Conservation (phyloP, 768 basidiomycete genomes). For the Mycena crocata region DNA sequence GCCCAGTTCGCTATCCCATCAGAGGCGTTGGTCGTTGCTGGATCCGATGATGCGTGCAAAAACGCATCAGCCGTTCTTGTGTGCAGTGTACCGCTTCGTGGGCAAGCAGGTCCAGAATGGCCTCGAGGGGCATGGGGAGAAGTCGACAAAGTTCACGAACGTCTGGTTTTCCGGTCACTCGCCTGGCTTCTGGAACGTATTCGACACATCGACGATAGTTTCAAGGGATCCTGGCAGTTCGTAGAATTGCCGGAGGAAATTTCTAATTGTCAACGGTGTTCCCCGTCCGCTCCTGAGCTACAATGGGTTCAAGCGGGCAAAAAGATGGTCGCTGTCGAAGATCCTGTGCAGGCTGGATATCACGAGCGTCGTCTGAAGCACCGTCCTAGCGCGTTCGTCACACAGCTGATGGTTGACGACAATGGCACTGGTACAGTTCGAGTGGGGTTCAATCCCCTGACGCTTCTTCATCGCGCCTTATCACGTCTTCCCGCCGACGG, state of each 20-base stretch:
- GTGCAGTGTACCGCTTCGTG: conserved; percentile 77
- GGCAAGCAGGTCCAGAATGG: conserved; percentile 85
- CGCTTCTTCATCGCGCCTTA: conserved; percentile 87
- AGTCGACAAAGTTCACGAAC: conserved; percentile 89
- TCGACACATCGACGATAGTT: conserved; percentile 75
- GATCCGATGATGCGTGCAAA: conserved; percentile 72
- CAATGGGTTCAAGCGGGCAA: conserved; percentile 77
- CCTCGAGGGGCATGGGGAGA: conserved; percentile 77
- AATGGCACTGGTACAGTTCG: conserved; percentile 76
- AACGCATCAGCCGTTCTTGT: conserved; percentile 84
- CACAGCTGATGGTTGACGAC: conserved; percentile 79
- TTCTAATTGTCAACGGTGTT: conserved; percentile 80
- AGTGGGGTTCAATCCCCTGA: conserved; percentile 89
- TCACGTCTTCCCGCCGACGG: conserved; percentile 76
- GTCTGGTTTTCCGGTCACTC: conserved; percentile 80
- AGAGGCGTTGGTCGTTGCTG: conserved; percentile 60
- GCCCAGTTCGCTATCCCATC: conserved; percentile 77
- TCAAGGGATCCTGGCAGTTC: conserved; percentile 72
- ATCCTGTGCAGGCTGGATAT: conserved; percentile 86
- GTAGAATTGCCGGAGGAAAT: conserved; percentile 58
- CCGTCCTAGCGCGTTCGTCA: conserved; percentile 88
- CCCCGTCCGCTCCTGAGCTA: conserved; percentile 80
- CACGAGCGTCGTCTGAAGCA: conserved; percentile 91
- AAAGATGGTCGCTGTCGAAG: conserved; percentile 79
- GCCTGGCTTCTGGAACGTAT: conserved; percentile 92